phyloP scores from a whole-genome alignment of 2,329 filamentous ascomycete species.

The Fusarium brachygibbosum region DNA sequence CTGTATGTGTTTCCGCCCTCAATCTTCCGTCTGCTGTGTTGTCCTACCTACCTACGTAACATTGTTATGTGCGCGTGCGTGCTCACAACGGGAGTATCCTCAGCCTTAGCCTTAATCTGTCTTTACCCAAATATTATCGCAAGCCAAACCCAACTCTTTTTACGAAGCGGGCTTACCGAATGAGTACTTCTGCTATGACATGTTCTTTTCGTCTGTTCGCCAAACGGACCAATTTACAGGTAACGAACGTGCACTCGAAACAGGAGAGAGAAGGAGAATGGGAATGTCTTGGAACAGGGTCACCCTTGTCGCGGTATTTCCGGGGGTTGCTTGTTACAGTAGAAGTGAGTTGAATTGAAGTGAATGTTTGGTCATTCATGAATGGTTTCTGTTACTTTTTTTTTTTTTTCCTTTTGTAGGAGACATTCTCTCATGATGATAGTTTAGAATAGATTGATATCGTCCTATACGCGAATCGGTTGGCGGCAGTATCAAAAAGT shows the following conservation, averaged over 20 bases:
- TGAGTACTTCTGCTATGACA: constrained; percentile 6
- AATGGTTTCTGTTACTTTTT: not conserved
- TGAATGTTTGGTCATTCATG: not conserved
- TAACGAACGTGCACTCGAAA: constrained; percentile 35
- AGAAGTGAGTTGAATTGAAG: not conserved
- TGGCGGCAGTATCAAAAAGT: not conserved
- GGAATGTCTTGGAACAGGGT: constrained; percentile 24
- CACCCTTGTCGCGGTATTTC: constrained; percentile 47
- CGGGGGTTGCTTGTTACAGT: constrained; percentile 32
- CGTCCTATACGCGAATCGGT: not conserved
- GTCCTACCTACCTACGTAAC: not conserved
- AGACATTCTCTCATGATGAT: not conserved
- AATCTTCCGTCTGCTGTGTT: constrained; percentile 30
- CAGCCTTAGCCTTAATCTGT: constrained; percentile 24
- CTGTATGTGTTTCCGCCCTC: constrained; percentile 28
- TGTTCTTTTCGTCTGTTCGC: constrained; percentile 4
- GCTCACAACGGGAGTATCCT: constrained; percentile 1
- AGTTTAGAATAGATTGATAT: constrained; percentile 1
- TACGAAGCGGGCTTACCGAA: constrained; percentile 38
- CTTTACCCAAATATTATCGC: not conserved
- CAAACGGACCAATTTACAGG: constrained; percentile 14
- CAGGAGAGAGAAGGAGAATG: constrained; percentile 7
- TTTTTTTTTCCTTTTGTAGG: not conserved
- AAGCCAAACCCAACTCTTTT: constrained; percentile 23
- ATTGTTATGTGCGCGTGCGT: not conserved